phyloP scores from a whole-genome alignment of 2,329 filamentous ascomycete species.

The Byssoonygena ceratinophila region DNA sequence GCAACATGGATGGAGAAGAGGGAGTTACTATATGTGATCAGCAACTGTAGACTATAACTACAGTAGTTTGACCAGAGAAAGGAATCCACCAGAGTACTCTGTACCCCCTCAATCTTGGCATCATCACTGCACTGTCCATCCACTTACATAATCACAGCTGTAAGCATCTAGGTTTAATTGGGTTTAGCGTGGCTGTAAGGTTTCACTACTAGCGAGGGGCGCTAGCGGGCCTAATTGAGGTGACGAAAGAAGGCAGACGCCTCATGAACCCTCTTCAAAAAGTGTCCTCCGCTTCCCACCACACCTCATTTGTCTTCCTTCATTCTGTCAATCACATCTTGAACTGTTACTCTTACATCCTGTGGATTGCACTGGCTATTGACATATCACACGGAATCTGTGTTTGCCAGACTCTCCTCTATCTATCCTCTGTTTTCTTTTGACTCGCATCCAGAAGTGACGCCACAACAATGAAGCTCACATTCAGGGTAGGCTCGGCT shows the following conservation, averaged over 20 bases:
- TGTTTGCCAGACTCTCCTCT: background rate
- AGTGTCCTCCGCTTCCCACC: background rate
- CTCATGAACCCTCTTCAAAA: background rate
- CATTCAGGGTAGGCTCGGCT: constrained; percentile 17
- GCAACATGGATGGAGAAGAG: too few relatives aligned
- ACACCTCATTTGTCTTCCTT: background rate
- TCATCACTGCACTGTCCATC: background rate
- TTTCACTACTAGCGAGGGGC: constrained; percentile 9
- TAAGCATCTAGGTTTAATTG: background rate
- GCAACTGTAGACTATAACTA: too few relatives aligned
- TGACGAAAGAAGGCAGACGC: constrained; percentile 16
- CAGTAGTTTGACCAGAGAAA: too few relatives aligned
- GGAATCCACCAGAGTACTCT: background rate
- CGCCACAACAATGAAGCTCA: constrained; percentile 19
- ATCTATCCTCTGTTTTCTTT: background rate
- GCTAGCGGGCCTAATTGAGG: constrained; percentile 3
- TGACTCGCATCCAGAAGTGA: background rate
- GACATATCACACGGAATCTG: background rate
- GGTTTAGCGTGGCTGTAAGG: constrained; percentile 3
- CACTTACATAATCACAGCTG: background rate
- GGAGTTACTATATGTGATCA: too few relatives aligned
- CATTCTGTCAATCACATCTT: too few relatives aligned
- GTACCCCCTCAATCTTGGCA: constrained; percentile 7
- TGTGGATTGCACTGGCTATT: background rate
- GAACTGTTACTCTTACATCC: too few relatives aligned